Percentiles rank a stretch among this genome's conserved stretches.
phyloP scores from a whole-genome alignment of 2,329 filamentous ascomycete species.

The Monilinia vaccinii-corymbosi region DNA sequence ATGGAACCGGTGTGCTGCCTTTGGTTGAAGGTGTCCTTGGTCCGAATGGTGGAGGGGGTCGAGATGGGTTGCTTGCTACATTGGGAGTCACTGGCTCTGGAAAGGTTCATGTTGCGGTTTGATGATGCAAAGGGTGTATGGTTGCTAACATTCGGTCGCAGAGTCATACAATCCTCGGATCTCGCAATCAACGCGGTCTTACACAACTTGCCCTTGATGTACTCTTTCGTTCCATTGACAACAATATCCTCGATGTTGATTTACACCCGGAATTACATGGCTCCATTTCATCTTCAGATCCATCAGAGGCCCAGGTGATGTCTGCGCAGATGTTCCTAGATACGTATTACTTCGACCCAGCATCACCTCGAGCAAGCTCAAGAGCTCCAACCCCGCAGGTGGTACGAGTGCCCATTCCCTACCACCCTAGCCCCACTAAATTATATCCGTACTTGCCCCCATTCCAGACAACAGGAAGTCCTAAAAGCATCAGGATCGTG shows the following conservation, averaged over 20 bases:
- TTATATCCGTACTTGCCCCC: slow-evolving; percentile 18
- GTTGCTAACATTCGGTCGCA: slow-evolving; percentile 32
- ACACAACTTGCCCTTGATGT: slow-evolving; percentile 88
- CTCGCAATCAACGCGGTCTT: slow-evolving; percentile 73
- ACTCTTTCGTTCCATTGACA: slow-evolving; percentile 72
- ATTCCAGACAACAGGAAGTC: slow-evolving; percentile 22
- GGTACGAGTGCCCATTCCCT: slow-evolving; percentile 39
- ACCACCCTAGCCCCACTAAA: slow-evolving; percentile 13
- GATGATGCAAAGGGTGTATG: background rate
- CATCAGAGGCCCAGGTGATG: slow-evolving; percentile 70
- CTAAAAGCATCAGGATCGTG: slow-evolving; percentile 23
- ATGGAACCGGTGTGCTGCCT: slow-evolving; percentile 63
- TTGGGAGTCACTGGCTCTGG: slow-evolving; percentile 91
- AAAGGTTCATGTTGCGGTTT: slow-evolving; percentile 52
- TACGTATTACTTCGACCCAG: slow-evolving; percentile 60
- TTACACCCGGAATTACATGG: slow-evolving; percentile 55
- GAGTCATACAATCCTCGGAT: slow-evolving; percentile 95
- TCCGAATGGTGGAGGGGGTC: slow-evolving; percentile 62
- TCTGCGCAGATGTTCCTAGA: slow-evolving; percentile 72
- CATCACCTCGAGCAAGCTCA: slow-evolving; percentile 49
- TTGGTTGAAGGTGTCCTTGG: slow-evolving; percentile 77
- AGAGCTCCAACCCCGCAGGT: slow-evolving; percentile 62
- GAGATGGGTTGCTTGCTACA: slow-evolving; percentile 84
- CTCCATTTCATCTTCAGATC: slow-evolving; percentile 67
- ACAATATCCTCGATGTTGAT: slow-evolving; percentile 57